These are phyloP conservation scores for Capronia americana DNA, from an alignment of 2,329 filamentous ascomycete genomes.

Conservation along the genomic window DNA sequence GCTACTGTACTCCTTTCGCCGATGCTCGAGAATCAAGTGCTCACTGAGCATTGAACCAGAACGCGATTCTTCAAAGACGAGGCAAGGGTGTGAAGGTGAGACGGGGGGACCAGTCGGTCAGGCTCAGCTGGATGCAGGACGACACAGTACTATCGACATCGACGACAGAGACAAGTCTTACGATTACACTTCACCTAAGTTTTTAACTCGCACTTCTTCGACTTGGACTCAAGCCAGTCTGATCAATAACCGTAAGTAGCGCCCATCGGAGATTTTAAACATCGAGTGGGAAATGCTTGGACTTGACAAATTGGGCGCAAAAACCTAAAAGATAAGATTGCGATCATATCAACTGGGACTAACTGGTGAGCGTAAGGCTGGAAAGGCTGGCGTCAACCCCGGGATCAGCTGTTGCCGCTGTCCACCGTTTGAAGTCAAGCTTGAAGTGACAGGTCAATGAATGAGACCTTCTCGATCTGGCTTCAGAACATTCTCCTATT, in stretches of 20 bases:
- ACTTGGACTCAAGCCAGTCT: not conserved
- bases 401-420: slow-evolving; percentile 5
- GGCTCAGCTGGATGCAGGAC: not conserved
- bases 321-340: not conserved
- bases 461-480: not conserved
- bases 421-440: not conserved
- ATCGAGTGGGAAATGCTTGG: not conserved
- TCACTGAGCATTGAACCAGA: not conserved
- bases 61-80: not conserved
- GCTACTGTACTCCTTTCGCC: not conserved
- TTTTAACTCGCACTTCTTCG: not conserved
- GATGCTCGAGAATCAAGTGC: not conserved
- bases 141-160: too few relatives aligned
- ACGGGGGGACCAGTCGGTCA: not conserved
- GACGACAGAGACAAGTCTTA: not conserved
- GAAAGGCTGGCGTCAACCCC: slow-evolving; percentile 1
- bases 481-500: not conserved
- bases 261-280: not conserved
- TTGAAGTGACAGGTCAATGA: not conserved
- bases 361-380: not conserved
- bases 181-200: not conserved
- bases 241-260: too few relatives aligned
- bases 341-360: not conserved
- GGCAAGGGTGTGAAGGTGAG: not conserved
- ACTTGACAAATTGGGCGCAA: not conserved